Base-by-base conservation (phyloP, 768 basidiomycete genomes). In the Bullera alba region DNA sequence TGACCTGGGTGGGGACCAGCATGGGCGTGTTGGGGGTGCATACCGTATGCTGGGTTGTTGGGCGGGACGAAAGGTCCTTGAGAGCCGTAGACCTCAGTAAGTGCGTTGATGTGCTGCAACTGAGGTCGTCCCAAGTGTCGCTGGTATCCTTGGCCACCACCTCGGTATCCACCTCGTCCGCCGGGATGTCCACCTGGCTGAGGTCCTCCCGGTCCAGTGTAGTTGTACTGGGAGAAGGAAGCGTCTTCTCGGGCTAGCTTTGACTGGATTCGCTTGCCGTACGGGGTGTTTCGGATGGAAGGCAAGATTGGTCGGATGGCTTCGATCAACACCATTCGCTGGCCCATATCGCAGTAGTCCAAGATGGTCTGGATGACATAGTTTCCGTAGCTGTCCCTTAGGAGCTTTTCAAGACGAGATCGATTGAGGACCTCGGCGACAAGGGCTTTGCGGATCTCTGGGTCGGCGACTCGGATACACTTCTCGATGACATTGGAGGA, bases 401-500 rank as follows among this genome's bases (percentile, higher is more conserved):
- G 76, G 42, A 99, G 77, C 72, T 97, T 96, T 75, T 99, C 95
- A 35, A 99, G 77, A 50, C 93, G 83, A 42, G 86, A 85, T 52
- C 92, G 86, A 73, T 96, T 95, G 51, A 97, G 79, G 42, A 96
- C 77, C 72, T 99, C 95, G 57, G 90, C 88, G 52, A 99, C 92
- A 51, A 99, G 79, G 67, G 89, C 80, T 75, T 95, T 95, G 47
- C 95, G 83, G 25, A 93, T 90, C 69, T 75, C 86, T 54, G 90
- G 89, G 74, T 99, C 95, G 45, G 93, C 93, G 46, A 97, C 95
- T 35, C 95, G 91, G 67, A 99, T 77, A 67, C 81, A 83, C 77
- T 95, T 95, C 76, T 95, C 92, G 56, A 95, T 92, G 53, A 99
- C 95, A 72, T 99, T 99, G 54, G 93, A 96, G 56, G 90, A 93